Percentiles rank a stretch among this genome's conserved stretches.
Conservation (phyloP, 257 asterid species). For the Osmanthus fragrans region DNA sequence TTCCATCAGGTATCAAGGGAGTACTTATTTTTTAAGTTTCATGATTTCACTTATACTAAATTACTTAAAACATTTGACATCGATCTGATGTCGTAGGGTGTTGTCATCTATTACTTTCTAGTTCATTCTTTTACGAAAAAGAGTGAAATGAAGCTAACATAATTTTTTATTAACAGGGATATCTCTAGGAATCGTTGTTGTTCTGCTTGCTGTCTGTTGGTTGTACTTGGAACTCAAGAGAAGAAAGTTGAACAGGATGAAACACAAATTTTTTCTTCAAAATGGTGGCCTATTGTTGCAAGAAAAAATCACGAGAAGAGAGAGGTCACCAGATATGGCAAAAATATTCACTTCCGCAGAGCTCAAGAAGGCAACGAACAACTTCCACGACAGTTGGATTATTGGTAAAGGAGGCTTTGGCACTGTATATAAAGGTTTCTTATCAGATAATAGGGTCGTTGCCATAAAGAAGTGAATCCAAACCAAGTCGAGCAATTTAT, state of each 20-base stretch:
- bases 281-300: slow-evolving; percentile 23
- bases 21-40: too few species aligned
- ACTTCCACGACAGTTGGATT: slow-evolving; percentile 8
- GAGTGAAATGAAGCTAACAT: not conserved
- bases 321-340: not conserved
- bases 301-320: slow-evolving; percentile 15
- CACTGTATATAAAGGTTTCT: not conserved
- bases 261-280: not conserved
- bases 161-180: slow-evolving; percentile 8
- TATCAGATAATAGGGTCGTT: too few species aligned
- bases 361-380: slow-evolving; percentile 22
- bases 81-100: too few species aligned
- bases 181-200: not conserved
- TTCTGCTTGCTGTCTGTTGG: slow-evolving; percentile 1
- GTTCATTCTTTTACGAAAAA: not conserved
- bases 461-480: too few species aligned
- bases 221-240: slow-evolving; percentile 3
- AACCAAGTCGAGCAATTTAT: not conserved
- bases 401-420: slow-evolving; percentile 8
- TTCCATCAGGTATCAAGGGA: too few species aligned
- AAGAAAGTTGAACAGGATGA: not conserved
- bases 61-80: too few species aligned
- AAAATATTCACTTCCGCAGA: slow-evolving; percentile 10
- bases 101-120: too few species aligned
- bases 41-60: too few species aligned